phyloP scores from a whole-genome alignment of 1,139 yeast genomes.

The Nadsonia starkeyi-henricii region DNA sequence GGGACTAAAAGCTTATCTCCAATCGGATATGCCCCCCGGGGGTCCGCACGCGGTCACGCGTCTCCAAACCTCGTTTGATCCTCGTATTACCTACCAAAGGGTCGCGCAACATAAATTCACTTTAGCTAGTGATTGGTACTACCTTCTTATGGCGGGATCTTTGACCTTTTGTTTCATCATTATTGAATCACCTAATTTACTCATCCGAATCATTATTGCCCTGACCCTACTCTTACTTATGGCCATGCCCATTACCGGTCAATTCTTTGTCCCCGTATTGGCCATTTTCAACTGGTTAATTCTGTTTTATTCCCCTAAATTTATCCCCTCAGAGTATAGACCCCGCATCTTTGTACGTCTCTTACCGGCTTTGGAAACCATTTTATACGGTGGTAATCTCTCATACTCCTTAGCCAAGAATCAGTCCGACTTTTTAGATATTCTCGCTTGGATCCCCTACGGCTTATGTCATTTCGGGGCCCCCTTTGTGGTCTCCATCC shows the following conservation, averaged over 20 bases:
- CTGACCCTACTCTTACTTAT: conserved; percentile 27
- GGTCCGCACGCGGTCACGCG: neutral
- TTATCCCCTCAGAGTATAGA: conserved; percentile 63
- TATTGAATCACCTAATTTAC: conserved; percentile 38
- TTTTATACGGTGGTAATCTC: conserved; percentile 84
- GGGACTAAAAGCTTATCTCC: too few species aligned
- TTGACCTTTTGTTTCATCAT: conserved; percentile 35
- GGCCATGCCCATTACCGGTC: conserved; percentile 63
- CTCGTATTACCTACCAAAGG: conserved; percentile 34
- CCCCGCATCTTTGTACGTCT: conserved; percentile 86
- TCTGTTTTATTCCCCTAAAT: conserved; percentile 65
- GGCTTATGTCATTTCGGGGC: conserved; percentile 82
- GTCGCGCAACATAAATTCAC: conserved; percentile 36
- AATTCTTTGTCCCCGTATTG: conserved; percentile 72
- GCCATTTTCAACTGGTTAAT: conserved; percentile 86
- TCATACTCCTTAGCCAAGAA: conserved; percentile 73
- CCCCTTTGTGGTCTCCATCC: conserved; percentile 74
- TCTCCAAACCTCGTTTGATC: conserved; percentile 20
- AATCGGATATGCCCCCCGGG: neutral
- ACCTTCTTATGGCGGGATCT: conserved; percentile 29
- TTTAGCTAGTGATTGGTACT: conserved; percentile 22
- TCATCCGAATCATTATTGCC: conserved; percentile 32
- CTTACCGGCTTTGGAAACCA: conserved; percentile 87
- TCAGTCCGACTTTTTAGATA: conserved; percentile 54
- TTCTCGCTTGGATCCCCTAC: conserved; percentile 92